Evolutionary conservation across 306 rosid genomes (phyloP).

Genomic region (Prunus salicina): DNA sequence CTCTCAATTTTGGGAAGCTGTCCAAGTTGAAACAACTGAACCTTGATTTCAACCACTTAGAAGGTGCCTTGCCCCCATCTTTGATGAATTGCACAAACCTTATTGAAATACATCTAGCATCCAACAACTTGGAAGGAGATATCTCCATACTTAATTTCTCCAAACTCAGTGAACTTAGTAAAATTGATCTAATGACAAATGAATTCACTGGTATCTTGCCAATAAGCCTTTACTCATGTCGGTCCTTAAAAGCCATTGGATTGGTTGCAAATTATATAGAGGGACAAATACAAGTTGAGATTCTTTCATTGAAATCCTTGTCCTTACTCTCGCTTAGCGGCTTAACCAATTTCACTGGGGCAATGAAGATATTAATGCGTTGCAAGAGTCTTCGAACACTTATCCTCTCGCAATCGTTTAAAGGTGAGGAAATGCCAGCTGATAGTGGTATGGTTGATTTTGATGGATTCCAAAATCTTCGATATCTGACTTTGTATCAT

Average conservation of each 20-base stretch:
- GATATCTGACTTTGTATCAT: fast-evolving
- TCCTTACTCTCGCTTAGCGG: neutral
- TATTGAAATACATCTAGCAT: neutral
- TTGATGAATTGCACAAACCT: neutral
- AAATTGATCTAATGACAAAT: neutral
- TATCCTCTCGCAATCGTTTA: fast-evolving
- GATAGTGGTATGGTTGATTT: neutral
- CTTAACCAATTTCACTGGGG: neutral
- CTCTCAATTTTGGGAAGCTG: neutral
- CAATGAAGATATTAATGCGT: neutral
- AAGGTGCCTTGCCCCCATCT: neutral
- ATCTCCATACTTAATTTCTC: neutral
- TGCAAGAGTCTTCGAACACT: neutral
- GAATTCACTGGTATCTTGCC: neutral
- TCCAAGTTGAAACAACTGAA: neutral
- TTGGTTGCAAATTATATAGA: neutral
- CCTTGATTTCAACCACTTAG: neutral
- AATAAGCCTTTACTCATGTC: neutral
- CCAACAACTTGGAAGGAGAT: neutral
- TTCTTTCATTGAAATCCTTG: neutral
- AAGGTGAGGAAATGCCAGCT: neutral
- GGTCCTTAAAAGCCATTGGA: neutral
- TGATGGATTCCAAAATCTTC: neutral
- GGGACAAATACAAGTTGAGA: neutral
- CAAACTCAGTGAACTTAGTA: neutral